phyloP scores from a whole-genome alignment of 257 asterid species.

The Solanum peruvianum region DNA sequence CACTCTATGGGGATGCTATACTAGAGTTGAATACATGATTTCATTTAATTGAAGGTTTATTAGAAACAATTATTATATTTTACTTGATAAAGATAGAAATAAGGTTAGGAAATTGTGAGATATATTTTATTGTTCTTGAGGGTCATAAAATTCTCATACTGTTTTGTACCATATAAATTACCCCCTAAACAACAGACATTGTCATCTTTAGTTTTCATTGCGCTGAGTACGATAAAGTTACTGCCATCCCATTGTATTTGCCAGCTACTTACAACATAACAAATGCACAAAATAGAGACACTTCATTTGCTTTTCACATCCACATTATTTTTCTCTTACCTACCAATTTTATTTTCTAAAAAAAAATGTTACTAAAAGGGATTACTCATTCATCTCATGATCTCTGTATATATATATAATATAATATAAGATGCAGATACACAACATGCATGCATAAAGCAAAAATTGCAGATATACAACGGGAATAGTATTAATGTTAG shows the following conservation, averaged over 20 bases:
- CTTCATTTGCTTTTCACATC: neutral
- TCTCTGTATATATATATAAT: neutral
- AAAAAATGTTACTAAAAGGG: neutral
- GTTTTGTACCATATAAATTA: neutral
- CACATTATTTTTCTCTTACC: neutral
- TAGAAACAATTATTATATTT: fast-evolving
- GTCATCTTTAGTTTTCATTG: neutral
- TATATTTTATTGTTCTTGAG: no score
- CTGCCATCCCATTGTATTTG: neutral
- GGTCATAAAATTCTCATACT: neutral
- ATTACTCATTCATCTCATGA: neutral
- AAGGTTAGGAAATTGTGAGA: fast-evolving
- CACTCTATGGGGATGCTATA: no score
- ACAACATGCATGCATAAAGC: neutral
- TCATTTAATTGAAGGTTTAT: neutral
- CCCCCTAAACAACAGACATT: neutral
- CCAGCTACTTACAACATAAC: neutral
- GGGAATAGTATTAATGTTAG: neutral
- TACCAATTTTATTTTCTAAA: neutral
- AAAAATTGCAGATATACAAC: neutral
- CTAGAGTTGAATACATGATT: neutral
- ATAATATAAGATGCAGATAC: neutral
- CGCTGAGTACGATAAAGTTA: conserved; percentile 3
- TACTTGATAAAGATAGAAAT: fast-evolving
- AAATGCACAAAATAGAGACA: neutral